phyloP scores from a whole-genome alignment of 306 rosid genomes.

The Sesbania bispinosa region DNA sequence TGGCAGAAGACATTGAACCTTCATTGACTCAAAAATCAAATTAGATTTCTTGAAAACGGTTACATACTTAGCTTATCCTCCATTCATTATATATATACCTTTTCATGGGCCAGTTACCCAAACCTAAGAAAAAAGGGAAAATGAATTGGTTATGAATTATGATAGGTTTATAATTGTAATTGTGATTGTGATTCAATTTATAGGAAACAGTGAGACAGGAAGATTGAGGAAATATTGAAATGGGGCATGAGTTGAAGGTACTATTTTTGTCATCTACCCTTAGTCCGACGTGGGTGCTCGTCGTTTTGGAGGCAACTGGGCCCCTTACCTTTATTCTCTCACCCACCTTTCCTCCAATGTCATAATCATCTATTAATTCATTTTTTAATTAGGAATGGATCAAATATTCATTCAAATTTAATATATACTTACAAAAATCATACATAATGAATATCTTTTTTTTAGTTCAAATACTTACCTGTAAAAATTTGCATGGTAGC shows the following conservation, averaged over 20 bases:
- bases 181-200: neutral
- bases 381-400: no score
- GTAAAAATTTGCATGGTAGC: no score
- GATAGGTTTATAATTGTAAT: slow-evolving; percentile 1
- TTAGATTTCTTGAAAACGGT: neutral
- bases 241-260: slow-evolving; percentile 63
- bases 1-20: neutral
- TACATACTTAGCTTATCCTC: neutral
- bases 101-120: slow-evolving; percentile 1
- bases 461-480: no score
- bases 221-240: slow-evolving; percentile 61
- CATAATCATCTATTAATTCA: neutral
- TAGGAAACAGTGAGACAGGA: slow-evolving; percentile 45
- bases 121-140: neutral
- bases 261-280: slow-evolving; percentile 64
- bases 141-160: neutral
- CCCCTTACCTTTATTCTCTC: slow-evolving; percentile 55
- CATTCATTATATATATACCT: neutral
- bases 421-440: no score
- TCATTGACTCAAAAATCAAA: neutral
- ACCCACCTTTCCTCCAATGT: slow-evolving; percentile 34
- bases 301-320: slow-evolving; percentile 71
- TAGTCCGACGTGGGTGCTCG: slow-evolving; percentile 68
- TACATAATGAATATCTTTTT: no score
- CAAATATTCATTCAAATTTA: no score